Base-by-base conservation (phyloP, 2,329 filamentous ascomycete species). In the Ophiostoma quercus region DNA sequence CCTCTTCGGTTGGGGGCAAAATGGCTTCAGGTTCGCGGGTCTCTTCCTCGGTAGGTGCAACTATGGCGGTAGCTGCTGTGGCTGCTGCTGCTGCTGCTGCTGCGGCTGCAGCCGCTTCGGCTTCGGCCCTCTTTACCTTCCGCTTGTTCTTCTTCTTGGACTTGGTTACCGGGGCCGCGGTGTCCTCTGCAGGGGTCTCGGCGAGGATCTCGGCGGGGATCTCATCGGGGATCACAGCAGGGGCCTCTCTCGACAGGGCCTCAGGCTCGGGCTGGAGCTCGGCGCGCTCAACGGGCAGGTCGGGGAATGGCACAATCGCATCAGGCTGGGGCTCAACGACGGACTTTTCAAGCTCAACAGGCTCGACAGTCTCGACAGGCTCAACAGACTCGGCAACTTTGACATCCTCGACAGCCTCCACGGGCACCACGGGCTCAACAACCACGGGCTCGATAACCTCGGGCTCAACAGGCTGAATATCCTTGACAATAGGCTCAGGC, bases 61-160 rank as follows among this genome's bases (percentile, higher is more conserved):
- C 47, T 2, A 22, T 8, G 11, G 39, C 47, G 5, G 14, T n/a
- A 12, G 34, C 16, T 16, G 62, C 62, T 8, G 29, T 16, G 32
- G 60, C 32, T 7, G 62, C n/a, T 0, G 19, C 62, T 25, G 34
- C 62, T 1, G 62, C 62, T 2, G 34, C 62, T 2, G 62, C 62
- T 25, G 34, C 62, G 0, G 62, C 62, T 2, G 34, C 62, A 0
- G 62, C 62, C 7, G 32, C 62, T 16, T 37, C 62, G n/a, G 62
- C 62, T 9, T 65, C 62, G 1, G 62, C 62, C 11, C 39, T 65
- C 62, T 39, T 39, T 34, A 41, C 19, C 9, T 65, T 65, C 34
- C 62, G 62, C 32, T 65, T 65, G 32, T 65, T 65, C 62, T 65
- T 65, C 62, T 39, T 65, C 34, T 65, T 39, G 9, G 62, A 37